Evolutionary conservation across 345 rosid genomes (phyloP).

Genomic region (Raphanus sativus): DNA sequence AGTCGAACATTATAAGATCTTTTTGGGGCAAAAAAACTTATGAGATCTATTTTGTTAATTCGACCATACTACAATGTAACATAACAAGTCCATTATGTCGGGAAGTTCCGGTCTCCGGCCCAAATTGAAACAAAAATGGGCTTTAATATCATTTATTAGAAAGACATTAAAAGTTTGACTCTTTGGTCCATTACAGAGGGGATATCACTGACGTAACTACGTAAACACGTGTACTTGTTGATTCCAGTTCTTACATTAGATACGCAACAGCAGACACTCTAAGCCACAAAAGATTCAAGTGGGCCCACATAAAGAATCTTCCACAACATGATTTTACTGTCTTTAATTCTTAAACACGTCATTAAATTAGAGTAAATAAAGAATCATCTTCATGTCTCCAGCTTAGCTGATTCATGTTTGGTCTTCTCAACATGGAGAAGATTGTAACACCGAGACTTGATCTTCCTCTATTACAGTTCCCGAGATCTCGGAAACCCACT

Average conservation of each 20-base stretch:
- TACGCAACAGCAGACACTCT: slow-evolving; percentile 45
- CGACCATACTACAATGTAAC: background rate
- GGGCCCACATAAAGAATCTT: slow-evolving; percentile 43
- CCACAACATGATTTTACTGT: slow-evolving; percentile 35
- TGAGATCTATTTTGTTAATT: background rate
- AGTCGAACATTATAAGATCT: background rate
- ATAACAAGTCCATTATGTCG: background rate
- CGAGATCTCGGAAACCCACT: slow-evolving; percentile 37
- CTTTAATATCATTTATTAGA: background rate
- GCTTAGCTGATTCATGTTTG: slow-evolving; percentile 4
- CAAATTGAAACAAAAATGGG: background rate
- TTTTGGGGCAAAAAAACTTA: too few species aligned
- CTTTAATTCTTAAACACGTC: slow-evolving; percentile 20
- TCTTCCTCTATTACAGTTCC: slow-evolving; percentile 25
- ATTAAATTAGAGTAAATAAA: background rate
- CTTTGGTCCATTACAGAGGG: too few species aligned
- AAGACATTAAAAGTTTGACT: background rate
- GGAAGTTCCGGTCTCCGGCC: background rate
- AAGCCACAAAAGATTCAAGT: slow-evolving; percentile 56
- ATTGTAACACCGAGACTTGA: slow-evolving; percentile 39
- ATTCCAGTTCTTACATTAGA: slow-evolving; percentile 9
- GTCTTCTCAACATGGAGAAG: slow-evolving; percentile 38
- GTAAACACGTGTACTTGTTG: slow-evolving; percentile 30
- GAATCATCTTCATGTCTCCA: background rate
- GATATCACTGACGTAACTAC: slow-evolving; percentile 11